phyloP scores from a whole-genome alignment of 2,329 filamentous ascomycete genomes.

The Ophiostoma triangulosporum region DNA sequence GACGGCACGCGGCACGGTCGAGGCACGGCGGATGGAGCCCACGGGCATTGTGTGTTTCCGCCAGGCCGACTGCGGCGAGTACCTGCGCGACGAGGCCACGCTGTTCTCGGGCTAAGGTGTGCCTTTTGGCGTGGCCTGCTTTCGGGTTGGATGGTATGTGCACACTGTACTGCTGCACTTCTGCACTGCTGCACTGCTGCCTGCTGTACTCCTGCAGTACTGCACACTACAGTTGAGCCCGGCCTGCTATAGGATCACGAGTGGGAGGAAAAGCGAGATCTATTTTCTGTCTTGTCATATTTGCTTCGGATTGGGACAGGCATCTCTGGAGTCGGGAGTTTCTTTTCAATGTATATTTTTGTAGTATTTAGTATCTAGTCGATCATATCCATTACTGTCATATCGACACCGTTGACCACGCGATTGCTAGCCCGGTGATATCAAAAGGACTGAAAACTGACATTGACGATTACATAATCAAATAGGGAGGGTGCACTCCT shows the following conservation, averaged over 20 bases:
- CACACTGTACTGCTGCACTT: background rate
- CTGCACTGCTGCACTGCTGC: background rate
- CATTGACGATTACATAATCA: background rate
- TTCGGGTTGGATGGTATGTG: background rate
- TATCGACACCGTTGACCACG: background rate
- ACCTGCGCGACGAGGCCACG: conserved; percentile 69
- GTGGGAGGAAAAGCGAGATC: background rate
- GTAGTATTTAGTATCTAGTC: background rate
- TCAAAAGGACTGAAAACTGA: too few relatives aligned
- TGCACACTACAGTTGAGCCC: too few relatives aligned
- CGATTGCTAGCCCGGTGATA: too few relatives aligned
- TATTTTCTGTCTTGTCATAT: background rate
- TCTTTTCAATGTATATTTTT: background rate
- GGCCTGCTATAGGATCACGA: too few relatives aligned
- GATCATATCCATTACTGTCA: background rate
- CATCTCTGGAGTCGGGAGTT: conserved; percentile 2
- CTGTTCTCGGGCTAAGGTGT: conserved; percentile 33
- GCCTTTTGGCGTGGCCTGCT: background rate
- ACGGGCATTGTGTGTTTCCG: conserved; percentile 82
- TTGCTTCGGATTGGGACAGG: background rate
- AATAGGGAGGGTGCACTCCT: too few relatives aligned
- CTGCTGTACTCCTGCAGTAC: background rate
- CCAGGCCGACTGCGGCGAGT: conserved; percentile 90
- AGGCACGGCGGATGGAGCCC: conserved; percentile 73
- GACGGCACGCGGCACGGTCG: conserved; percentile 73